Evolutionary conservation across 192 early-diverging fungal species (phyloP).

Genomic region (Diversispora eburnea): DNA sequence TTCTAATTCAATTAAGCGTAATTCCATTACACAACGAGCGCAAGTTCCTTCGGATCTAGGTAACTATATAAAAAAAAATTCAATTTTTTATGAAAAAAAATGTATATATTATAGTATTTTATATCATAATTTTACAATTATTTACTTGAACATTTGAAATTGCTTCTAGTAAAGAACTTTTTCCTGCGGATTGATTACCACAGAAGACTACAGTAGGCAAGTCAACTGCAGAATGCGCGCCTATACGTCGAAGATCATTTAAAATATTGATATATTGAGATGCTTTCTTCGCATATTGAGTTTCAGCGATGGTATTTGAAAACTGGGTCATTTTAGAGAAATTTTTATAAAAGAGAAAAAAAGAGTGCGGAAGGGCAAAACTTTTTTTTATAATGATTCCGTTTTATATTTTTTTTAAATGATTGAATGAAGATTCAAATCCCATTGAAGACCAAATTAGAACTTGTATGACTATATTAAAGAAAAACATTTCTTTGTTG

Average conservation of each 20-base stretch:
- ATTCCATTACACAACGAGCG: constrained; percentile 53
- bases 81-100: background rate
- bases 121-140: background rate
- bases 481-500: no score
- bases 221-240: constrained; percentile 32
- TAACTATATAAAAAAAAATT: constrained; percentile 23
- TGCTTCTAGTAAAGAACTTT: constrained; percentile 49
- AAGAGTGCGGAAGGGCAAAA: no score
- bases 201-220: constrained; percentile 55
- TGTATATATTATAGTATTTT: background rate
- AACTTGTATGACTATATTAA: no score
- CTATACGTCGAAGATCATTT: constrained; percentile 5
- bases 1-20: constrained; percentile 36
- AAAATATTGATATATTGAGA: background rate
- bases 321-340: background rate
- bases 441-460: no score
- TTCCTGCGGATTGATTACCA: constrained; percentile 56
- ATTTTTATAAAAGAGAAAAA: no score
- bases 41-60: constrained; percentile 53
- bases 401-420: no score
- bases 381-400: no score
- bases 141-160: constrained; percentile 43
- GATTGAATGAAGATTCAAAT: no score
- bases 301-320: background rate
- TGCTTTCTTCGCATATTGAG: constrained; percentile 11